These are phyloP conservation scores for Fistulina hepatica DNA, from an alignment of 1,284 basidiomycete genomes.

Conservation along the genomic window DNA sequence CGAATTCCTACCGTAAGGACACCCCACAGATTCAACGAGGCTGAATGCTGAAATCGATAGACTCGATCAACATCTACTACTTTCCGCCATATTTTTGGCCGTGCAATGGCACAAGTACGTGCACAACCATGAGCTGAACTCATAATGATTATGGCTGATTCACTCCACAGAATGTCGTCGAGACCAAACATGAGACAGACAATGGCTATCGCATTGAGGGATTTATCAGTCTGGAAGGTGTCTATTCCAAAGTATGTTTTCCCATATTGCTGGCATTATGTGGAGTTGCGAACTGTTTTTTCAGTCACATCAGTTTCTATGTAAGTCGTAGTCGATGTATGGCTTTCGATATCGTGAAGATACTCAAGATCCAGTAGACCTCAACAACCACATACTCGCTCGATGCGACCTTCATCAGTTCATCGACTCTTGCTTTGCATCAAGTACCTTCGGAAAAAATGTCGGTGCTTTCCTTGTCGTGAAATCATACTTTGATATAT, in stretches of 20 bases:
- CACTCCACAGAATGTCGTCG: constrained; percentile 55
- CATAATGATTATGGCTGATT: constrained; percentile 5
- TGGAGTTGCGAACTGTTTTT: constrained; percentile 7
- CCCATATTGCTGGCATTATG: constrained; percentile 8
- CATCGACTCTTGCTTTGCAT: constrained; percentile 56
- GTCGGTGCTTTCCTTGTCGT: constrained; percentile 26
- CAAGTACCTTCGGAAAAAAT: constrained; percentile 61
- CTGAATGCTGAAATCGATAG: constrained; percentile 24
- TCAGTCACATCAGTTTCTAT: constrained; percentile 75
- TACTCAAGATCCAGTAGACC: constrained; percentile 36
- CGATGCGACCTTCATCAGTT: constrained; percentile 57
- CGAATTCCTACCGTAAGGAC: constrained; percentile 52
- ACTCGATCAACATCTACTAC: constrained; percentile 48
- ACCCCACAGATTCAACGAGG: constrained; percentile 5
- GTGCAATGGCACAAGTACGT: constrained; percentile 53
- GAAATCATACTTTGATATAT: not conserved
- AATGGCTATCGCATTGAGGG: constrained; percentile 53
- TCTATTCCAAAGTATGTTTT: constrained; percentile 53
- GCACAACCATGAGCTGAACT: constrained; percentile 5
- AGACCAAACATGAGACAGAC: constrained; percentile 41
- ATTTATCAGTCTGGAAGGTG: constrained; percentile 72
- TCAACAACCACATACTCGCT: constrained; percentile 71
- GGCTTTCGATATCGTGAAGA: constrained; percentile 6
- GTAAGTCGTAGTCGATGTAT: constrained; percentile 32
- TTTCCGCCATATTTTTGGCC: constrained; percentile 61